Percentiles rank a stretch among this genome's conserved stretches.
phyloP scores from a whole-genome alignment of 306 rosid genomes.

The Quercus dentata region DNA sequence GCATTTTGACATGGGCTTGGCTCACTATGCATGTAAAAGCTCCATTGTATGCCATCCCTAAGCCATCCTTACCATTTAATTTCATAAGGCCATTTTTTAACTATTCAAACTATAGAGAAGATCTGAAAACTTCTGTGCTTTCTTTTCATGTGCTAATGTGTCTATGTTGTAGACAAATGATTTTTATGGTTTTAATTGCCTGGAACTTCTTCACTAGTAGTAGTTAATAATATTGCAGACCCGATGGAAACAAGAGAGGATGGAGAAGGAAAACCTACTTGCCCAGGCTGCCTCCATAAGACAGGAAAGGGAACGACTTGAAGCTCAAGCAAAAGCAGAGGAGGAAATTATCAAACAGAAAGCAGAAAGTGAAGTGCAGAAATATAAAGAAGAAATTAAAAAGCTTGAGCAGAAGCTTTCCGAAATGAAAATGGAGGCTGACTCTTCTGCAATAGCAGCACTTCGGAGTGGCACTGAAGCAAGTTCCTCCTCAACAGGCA shows the following conservation, averaged over 20 bases:
- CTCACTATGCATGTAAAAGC: not conserved
- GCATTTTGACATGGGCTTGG: not conserved
- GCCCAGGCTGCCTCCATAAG: constrained; percentile 42
- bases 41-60: not conserved
- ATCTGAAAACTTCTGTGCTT: not conserved
- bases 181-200: not conserved
- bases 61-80: not conserved
- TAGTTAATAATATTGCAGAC: constrained; percentile 37
- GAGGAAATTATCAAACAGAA: constrained; percentile 42
- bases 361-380: constrained; percentile 38
- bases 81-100: not conserved
- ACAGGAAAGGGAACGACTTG: constrained; percentile 42
- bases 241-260: constrained; percentile 40
- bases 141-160: not conserved
- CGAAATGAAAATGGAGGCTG: constrained; percentile 25
- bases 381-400: constrained; percentile 38
- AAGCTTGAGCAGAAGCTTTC: constrained; percentile 44
- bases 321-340: constrained; percentile 34
- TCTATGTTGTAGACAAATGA: constrained; percentile 7
- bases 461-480: constrained; percentile 34
- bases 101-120: not conserved
- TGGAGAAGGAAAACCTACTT: constrained; percentile 41
- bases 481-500: constrained; percentile 6
- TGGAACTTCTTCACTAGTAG: constrained; percentile 8
- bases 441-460: constrained; percentile 45